Percentiles rank a stretch among this genome's conserved stretches.
phyloP scores from a whole-genome alignment of 805 yeast genomes.

The Priceomyces medius region DNA sequence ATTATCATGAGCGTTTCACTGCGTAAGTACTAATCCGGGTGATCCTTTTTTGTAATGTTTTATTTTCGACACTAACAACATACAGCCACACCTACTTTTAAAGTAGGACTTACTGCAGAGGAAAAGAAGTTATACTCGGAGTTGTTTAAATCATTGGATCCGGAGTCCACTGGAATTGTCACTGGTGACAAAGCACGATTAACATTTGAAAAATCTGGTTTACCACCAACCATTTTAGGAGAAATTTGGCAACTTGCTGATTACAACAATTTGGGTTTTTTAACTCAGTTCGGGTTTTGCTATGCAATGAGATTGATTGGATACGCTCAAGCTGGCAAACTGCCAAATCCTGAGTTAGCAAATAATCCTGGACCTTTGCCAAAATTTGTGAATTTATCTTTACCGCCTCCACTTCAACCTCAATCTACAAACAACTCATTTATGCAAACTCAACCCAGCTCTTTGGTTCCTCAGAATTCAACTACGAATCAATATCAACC shows the following conservation, averaged over 20 bases:
- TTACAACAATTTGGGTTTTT: slow-evolving; percentile 78
- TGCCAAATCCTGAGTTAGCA: slow-evolving; percentile 51
- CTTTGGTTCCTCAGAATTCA: slow-evolving; percentile 34
- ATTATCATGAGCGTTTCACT: slow-evolving; percentile 24
- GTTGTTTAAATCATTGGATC: slow-evolving; percentile 76
- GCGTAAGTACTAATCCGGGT: slow-evolving; percentile 18
- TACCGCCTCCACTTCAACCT: slow-evolving; percentile 23
- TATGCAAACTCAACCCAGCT: slow-evolving; percentile 43
- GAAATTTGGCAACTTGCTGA: slow-evolving; percentile 97
- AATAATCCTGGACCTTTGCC: slow-evolving; percentile 66
- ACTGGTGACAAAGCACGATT: slow-evolving; percentile 87
- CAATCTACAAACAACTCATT: slow-evolving; percentile 39
- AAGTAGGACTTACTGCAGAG: slow-evolving; percentile 60
- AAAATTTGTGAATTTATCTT: slow-evolving; percentile 44
- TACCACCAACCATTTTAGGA: slow-evolving; percentile 74
- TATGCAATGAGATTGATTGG: slow-evolving; percentile 88
- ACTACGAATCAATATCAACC: slow-evolving; percentile 29
- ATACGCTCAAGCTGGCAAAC: slow-evolving; percentile 73
- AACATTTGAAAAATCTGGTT: slow-evolving; percentile 80
- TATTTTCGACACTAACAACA: slow-evolving; percentile 3
- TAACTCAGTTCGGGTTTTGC: slow-evolving; percentile 77
- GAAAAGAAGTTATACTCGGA: slow-evolving; percentile 75
- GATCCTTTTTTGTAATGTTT: not conserved
- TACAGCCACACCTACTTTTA: slow-evolving; percentile 33
- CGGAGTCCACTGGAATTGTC: slow-evolving; percentile 73